Evolutionary conservation across 257 asterid species (phyloP).

Genomic region (Vinca minor): DNA sequence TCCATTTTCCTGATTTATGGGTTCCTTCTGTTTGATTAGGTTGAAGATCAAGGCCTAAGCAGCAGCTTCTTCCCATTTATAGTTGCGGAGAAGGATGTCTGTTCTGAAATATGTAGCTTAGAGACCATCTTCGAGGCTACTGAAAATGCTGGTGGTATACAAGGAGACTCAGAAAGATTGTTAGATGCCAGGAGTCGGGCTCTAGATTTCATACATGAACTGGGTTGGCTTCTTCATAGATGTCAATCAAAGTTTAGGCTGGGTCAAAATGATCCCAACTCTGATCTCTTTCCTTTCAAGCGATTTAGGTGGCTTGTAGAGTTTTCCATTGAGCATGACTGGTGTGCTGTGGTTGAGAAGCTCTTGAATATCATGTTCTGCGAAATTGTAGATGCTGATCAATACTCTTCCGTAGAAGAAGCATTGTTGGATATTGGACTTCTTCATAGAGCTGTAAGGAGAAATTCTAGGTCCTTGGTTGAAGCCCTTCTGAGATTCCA

Average conservation of each 20-base stretch:
- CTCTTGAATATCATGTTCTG: constrained; percentile 41
- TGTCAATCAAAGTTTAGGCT: constrained; percentile 37
- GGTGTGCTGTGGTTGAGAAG: constrained; percentile 74
- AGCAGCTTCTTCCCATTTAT: constrained; percentile 95
- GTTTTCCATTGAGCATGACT: constrained; percentile 66
- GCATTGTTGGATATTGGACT: constrained; percentile 55
- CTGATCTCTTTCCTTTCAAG: constrained; percentile 44
- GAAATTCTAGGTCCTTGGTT: constrained; percentile 55
- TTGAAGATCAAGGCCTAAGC: constrained; percentile 76
- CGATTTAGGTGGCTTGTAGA: constrained; percentile 64
- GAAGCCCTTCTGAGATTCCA: constrained; percentile 45
- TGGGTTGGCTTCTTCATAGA: constrained; percentile 75
- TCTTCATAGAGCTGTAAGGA: constrained; percentile 63
- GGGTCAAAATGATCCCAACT: constrained; percentile 22
- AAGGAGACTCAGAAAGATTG: constrained; percentile 19
- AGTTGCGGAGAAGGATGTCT: constrained; percentile 79
- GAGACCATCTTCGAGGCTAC: constrained; percentile 48
- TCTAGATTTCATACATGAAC: constrained; percentile 68
- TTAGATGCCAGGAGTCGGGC: constrained; percentile 47
- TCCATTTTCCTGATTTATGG: not conserved
- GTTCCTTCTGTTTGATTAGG: constrained; percentile 27
- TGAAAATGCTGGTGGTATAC: constrained; percentile 19
- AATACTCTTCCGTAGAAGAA: constrained; percentile 24
- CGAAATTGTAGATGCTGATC: constrained; percentile 32
- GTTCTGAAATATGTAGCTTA: constrained; percentile 66